Percentiles rank a stretch among this genome's conserved stretches.
phyloP scores from a whole-genome alignment of 192 early-diverging fungal species.

The Allomyces javanicus region DNA sequence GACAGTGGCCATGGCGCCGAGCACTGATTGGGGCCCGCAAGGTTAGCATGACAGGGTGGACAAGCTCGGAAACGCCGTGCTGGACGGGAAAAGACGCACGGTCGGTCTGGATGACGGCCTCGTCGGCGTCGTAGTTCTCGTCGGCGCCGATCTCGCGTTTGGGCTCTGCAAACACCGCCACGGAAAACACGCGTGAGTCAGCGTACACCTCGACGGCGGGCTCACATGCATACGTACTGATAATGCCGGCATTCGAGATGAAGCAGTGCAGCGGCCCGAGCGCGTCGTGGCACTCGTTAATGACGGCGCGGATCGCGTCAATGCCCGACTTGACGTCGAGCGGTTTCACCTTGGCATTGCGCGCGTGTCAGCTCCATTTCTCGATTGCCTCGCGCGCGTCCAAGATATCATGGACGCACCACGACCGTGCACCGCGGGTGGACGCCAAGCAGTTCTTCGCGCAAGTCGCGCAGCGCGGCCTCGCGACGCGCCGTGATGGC shows the following conservation, averaged over 20 bases:
- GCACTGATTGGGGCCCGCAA: neutral
- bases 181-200: too few relatives aligned
- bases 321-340: neutral
- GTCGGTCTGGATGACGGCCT: neutral
- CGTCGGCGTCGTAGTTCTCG: too few relatives aligned
- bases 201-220: too few relatives aligned
- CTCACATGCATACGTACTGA: neutral
- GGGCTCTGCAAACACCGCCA: too few relatives aligned
- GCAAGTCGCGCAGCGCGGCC: neutral
- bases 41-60: too few relatives aligned
- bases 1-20: neutral
- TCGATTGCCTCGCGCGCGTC: too few relatives aligned
- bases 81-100: neutral
- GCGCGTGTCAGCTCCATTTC: too few relatives aligned
- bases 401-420: too few relatives aligned
- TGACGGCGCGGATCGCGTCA: neutral
- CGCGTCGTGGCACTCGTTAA: neutral
- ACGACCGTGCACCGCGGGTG: neutral
- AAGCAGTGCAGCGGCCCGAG: neutral
- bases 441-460: neutral
- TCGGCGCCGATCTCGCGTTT: too few relatives aligned
- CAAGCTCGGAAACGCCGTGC: too few relatives aligned
- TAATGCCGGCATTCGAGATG: neutral
- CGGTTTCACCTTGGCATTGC: too few relatives aligned
- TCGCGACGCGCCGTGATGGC: neutral